A percentile compares a stretch with the other conserved stretches of the same genome.
phyloP scores from a whole-genome alignment of 805 yeast genomes.

The Kodamaea leandrae region DNA sequence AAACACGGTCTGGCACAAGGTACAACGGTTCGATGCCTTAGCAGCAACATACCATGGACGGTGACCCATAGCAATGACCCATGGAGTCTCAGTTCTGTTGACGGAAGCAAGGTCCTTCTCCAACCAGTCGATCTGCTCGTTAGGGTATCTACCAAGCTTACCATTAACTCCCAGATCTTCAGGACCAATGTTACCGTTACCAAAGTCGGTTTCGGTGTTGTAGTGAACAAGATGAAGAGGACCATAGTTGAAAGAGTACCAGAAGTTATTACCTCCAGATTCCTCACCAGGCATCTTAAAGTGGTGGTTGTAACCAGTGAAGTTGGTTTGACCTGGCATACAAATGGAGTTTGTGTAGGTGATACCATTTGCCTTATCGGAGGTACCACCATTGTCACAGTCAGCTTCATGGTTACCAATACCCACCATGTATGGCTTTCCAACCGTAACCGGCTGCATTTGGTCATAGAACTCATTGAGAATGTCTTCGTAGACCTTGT shows the following conservation, averaged over 20 bases:
- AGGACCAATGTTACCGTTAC: conserved; percentile 15
- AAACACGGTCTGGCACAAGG: conserved; percentile 14
- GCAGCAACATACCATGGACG: conserved; percentile 17
- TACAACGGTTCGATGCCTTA: conserved; percentile 7
- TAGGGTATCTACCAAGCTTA: conserved; percentile 11
- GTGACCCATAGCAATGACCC: conserved; percentile 16
- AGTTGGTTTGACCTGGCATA: conserved; percentile 16
- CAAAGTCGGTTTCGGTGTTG: conserved; percentile 16
- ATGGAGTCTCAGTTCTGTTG: conserved; percentile 15
- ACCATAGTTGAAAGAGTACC: conserved; percentile 17
- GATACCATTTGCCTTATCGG: conserved; percentile 2
- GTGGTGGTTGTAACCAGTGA: conserved; percentile 16
- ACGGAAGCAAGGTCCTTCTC: conserved; percentile 13
- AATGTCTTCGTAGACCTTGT: conserved; percentile 15
- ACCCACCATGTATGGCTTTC: conserved; percentile 16
- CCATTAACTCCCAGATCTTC: conserved; percentile 15
- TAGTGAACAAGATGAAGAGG: conserved; percentile 13
- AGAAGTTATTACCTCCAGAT: conserved; percentile 15
- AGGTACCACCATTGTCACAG: conserved; percentile 13
- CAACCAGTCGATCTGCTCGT: conserved; percentile 15
- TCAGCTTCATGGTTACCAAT: conserved; percentile 18
- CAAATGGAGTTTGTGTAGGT: conserved; percentile 14
- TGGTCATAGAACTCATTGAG: conserved; percentile 15
- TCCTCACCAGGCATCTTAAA: conserved; percentile 16
- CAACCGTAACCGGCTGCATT: conserved; percentile 13